Conservation (phyloP, 1,284 basidiomycete genomes). For the Sporisorium sorghi region DNA sequence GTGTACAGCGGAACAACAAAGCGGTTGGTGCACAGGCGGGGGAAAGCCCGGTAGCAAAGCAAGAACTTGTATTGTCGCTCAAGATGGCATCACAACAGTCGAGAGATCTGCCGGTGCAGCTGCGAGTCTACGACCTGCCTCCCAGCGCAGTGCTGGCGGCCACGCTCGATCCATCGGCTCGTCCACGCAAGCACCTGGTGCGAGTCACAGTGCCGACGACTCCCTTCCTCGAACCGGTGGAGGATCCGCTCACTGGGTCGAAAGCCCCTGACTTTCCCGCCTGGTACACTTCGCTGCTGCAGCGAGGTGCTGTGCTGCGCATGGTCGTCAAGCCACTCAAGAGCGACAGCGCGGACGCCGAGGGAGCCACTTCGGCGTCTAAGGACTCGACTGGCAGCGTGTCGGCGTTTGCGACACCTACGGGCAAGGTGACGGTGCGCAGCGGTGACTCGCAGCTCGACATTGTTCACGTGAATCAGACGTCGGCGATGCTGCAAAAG, state of each 20-base stretch:
- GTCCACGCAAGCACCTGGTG: constrained; percentile 64
- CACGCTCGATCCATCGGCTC: constrained; percentile 58
- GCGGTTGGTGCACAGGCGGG: background rate
- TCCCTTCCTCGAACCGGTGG: constrained; percentile 43
- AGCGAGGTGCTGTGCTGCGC: constrained; percentile 52
- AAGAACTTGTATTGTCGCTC: constrained; percentile 19
- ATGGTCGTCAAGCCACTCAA: constrained; percentile 44
- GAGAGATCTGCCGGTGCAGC: constrained; percentile 54
- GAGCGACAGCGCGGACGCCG: constrained; percentile 11
- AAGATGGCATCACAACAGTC: constrained; percentile 23
- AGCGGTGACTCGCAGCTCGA: constrained; percentile 46
- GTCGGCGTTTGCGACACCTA: constrained; percentile 28
- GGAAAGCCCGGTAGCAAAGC: background rate
- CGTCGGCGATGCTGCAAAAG: constrained; percentile 63
- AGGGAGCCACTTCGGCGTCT: constrained; percentile 1
- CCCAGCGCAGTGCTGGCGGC: constrained; percentile 67
- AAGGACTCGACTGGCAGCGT: constrained; percentile 18
- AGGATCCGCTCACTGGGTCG: constrained; percentile 41
- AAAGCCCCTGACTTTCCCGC: constrained; percentile 46
- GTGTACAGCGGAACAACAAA: constrained; percentile 10
- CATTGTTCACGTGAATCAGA: constrained; percentile 61
- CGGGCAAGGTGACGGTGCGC: constrained; percentile 41
- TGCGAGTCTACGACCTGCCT: constrained; percentile 61
- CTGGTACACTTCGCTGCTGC: constrained; percentile 45
- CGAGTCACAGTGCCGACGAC: constrained; percentile 57